Evolutionary conservation across 352 stramenopile genomes (phyloP), one percentile per base, ranked within the genome.

Genomic region (Phytophthora sp.): DNA sequence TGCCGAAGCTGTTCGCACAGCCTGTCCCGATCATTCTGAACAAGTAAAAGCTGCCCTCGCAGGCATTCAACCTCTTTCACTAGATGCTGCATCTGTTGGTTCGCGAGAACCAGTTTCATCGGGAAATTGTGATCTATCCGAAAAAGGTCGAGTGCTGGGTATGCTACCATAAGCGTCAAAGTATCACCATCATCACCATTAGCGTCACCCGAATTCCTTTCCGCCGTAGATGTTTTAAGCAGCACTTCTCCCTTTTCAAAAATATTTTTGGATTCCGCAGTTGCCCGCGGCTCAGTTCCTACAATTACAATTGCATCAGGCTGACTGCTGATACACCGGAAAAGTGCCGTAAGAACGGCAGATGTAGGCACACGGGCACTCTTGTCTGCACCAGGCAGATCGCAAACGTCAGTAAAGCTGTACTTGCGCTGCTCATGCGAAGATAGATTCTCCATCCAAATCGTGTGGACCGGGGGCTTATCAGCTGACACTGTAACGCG

Each of bases 121-220:
- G 64, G 58, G 32, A 82, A 78, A 26, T 65, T 54, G 21, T 76
- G 73, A n/a, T 63, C 38, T 12, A 68, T 54, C 15, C 66, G 32
- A 54, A 69, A 82, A 18, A 82, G 61, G 24, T 82, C 73, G 41
- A 76, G 72, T 20, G 58, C 72, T 23, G 73, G 73, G 17, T 78
- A 82, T 27, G 58, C 37, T 17, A 82, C 66, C n/a, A 63, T 41
- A 28, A 82, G 44, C 27, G 49, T 70, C 43, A 78, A 34, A 8
- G 21, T 28, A 13, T 54, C 37, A 18, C 27, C 28, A 21, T 28
- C 28, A 21, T 28, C 24, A 23, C n/a, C 52, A 23, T 37, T 20
- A 11, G 30, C 37, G 41, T 56, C 32, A 27, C 39, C 41, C 15
- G 52, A 15, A 13, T 31, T 30, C 13, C 68, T 67, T 34, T 68